Base-by-base conservation (phyloP, 345 rosid species). In the Turritis glabra region DNA sequence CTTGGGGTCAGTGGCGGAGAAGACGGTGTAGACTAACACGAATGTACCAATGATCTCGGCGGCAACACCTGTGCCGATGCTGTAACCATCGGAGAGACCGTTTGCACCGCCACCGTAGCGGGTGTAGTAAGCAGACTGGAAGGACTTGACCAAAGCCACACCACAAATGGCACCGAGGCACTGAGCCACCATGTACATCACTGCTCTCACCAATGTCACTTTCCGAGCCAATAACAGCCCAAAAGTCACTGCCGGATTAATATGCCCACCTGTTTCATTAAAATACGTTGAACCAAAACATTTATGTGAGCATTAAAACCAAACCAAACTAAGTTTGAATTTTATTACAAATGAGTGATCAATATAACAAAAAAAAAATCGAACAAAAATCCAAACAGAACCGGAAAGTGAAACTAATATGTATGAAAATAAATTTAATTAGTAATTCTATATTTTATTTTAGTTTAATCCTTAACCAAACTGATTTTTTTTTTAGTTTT, bases 191-290 rank as follows among this genome's bases (percentile, higher is more conserved):
- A 80, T 93, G 87, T 90, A 88, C 81, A 77, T 63, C 54, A 93
- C 67, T 25, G 96, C 95, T 50, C 92, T 82, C 4, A 84, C 64
- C 78, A 90, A 44, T 7, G 97, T 86, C n/a, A 93, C 92, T 80
- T 90, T 90, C 29, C 95, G 81, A 23, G 95, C 97, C 81, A 93
- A 46, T 8, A 90, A 82, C 18, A 93, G 82, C 12, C 90, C 90
- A 30, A 92, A 87, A 5, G 98, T 92, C 77, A 90, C 98, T 5
- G 96, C 96, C 19, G 98, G 97, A 78, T 90, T 93, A 8, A 93
- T 87, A 73, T 89, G 97, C 17, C 96, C 96, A 32, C 93, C 93
- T 92, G 74, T 25, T 7, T 26, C 66, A 64, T 69, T 26, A 23
- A 6, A 30, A 9, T 25, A 52, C 7, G 30, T 37, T 15, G 19